phyloP scores from a whole-genome alignment of 1,284 basidiomycete genomes.

The Boletus sp. region DNA sequence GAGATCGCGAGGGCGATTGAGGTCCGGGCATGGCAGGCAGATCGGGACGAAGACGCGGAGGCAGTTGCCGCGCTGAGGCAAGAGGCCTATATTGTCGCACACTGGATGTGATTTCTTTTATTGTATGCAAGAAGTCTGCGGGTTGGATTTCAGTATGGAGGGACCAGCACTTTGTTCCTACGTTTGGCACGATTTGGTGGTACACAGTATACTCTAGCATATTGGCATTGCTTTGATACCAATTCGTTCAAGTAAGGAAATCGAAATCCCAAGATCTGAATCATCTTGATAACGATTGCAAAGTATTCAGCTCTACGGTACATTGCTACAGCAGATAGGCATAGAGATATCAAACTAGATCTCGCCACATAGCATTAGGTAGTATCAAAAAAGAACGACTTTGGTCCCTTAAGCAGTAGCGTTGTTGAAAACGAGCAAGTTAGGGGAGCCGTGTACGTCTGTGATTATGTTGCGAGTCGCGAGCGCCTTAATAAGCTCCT shows the following conservation, averaged over 20 bases:
- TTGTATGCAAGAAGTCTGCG: slow-evolving; percentile 3
- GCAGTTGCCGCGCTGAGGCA: slow-evolving; percentile 60
- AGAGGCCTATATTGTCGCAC: slow-evolving; percentile 45
- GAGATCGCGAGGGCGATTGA: slow-evolving; percentile 61
- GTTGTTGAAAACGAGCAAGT: slow-evolving; percentile 81
- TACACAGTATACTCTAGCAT: not conserved
- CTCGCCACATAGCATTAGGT: slow-evolving; percentile 5
- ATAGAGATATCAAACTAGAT: not conserved
- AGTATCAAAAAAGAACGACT: not conserved
- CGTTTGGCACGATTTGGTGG: not conserved
- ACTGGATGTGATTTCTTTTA: slow-evolving; percentile 16
- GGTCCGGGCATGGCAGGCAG: slow-evolving; percentile 55
- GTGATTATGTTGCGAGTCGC: slow-evolving; percentile 52
- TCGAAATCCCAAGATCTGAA: too few relatives aligned
- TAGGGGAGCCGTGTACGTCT: slow-evolving; percentile 56
- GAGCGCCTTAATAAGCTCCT: slow-evolving; percentile 67
- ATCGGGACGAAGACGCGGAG: slow-evolving; percentile 62
- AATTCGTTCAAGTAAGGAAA: too few relatives aligned
- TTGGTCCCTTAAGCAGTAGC: slow-evolving; percentile 42
- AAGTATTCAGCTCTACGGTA: slow-evolving; percentile 11
- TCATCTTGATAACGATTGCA: not conserved
- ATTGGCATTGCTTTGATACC: too few relatives aligned
- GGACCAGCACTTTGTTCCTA: not conserved
- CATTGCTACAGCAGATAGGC: slow-evolving; percentile 11
- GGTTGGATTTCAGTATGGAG: slow-evolving; percentile 8